Base-by-base conservation (phyloP, 2,329 filamentous ascomycete species). In the Trichoderma endophyticum region DNA sequence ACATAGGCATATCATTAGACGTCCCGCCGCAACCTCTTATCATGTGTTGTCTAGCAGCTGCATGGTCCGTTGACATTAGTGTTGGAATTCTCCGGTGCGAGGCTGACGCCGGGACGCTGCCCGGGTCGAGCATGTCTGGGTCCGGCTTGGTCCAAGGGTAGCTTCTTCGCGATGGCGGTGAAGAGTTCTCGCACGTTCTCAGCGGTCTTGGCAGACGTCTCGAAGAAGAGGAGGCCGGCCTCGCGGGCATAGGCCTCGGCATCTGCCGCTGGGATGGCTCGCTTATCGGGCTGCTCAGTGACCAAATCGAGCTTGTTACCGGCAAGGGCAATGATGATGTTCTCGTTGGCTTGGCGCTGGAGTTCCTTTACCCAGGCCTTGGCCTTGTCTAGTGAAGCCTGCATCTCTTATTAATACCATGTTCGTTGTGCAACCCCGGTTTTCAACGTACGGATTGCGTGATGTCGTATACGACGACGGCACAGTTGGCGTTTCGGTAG, bases 341-440 rank as follows among this genome's bases (percentile, higher is more conserved):
- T 98, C 84, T 99, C 96, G 86, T 98, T 99, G 74, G 97, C 96
- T 85, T 99, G 96, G 81, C 96, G 92, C 84, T 99, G 96, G 70
- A 99, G 90, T 82, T 99, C 96, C 85, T 98, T 98, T 73, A 99
- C 95, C 96, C 96, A 99, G 59, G 95, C 93, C 84, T 99, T 99
- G 77, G 97, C 97, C 87, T 99, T 99, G 84, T 99, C 97, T 79
- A 99, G 87, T 62, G 96, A 99, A 75, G 95, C 90, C 96, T 99
- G 73, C 63, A 15, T 54, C 21, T 14, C 12, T 1, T 51, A 34
- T 60, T 15, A 36, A 36, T 70, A 78, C 72, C 21, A 59, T 78
- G 72, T 62, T 26, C 21, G 36, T 15, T 24, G 30, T n/a, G n/a
- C 36, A 14, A 26, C 28, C 15, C 6, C 21, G 18, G 3, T 15